Percentiles rank a stretch among this genome's conserved stretches.
phyloP scores from a whole-genome alignment of 176 grass and related monocot species.

The maize (Zea mays) region DNA sequence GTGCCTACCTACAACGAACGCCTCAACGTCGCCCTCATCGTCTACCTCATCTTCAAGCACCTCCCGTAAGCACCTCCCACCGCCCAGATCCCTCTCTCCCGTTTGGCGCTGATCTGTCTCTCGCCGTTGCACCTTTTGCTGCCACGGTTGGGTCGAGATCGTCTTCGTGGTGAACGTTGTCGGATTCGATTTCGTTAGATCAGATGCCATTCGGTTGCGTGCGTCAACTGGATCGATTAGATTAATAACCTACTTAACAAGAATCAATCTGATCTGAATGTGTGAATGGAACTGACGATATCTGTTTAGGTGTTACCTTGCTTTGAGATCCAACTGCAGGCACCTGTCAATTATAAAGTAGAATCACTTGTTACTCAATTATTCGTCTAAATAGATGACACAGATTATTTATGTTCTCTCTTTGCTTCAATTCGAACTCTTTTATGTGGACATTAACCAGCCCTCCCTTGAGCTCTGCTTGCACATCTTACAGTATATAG shows the following conservation, averaged over 20 bases:
- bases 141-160: neutral
- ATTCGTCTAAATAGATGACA: neutral
- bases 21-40: slow-evolving; percentile 83
- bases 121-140: neutral
- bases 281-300: neutral
- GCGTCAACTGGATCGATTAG: neutral
- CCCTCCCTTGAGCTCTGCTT: neutral
- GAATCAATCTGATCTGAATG: neutral
- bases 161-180: neutral
- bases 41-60: slow-evolving; percentile 95
- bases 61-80: slow-evolving; percentile 48
- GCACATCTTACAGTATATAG: neutral
- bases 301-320: neutral
- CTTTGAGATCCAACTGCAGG: slow-evolving; percentile 16
- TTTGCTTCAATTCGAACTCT: neutral
- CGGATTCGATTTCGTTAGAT: neutral
- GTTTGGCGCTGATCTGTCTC: neutral
- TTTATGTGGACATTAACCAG: neutral
- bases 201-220: neutral
- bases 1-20: slow-evolving; percentile 97
- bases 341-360: neutral
- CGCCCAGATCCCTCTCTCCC: no score
- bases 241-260: neutral
- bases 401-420: neutral
- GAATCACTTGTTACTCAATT: neutral